Conservation (phyloP, 805 yeast species). For the Monosporozyma aquatica region DNA sequence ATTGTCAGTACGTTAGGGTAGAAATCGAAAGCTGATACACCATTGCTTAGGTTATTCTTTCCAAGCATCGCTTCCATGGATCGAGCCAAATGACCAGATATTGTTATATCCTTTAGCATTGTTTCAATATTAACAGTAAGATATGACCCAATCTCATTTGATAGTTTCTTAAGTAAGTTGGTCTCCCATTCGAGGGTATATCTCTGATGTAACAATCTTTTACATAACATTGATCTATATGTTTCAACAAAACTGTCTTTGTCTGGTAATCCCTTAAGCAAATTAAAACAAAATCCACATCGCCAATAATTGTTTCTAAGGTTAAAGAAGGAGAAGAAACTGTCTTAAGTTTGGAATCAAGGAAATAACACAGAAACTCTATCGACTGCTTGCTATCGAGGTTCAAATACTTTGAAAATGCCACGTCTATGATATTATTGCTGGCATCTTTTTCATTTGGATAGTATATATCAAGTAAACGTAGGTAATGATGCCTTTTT, state of each 20-base stretch:
- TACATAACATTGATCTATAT: conserved; percentile 80
- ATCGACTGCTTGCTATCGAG: conserved; percentile 33
- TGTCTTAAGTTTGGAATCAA: conserved; percentile 49
- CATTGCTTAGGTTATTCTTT: conserved; percentile 1
- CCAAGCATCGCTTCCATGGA: conserved; percentile 3
- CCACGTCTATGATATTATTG: conserved; percentile 32
- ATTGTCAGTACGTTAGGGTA: conserved; percentile 47
- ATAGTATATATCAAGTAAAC: conserved; percentile 22
- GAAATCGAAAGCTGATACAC: not conserved
- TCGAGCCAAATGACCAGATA: conserved; percentile 37
- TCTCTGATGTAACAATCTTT: conserved; percentile 50
- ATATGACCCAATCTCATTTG: conserved; percentile 70
- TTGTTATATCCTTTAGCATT: conserved; percentile 73
- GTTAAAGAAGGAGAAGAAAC: conserved; percentile 21
- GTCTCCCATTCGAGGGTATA: conserved; percentile 57
- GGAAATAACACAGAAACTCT: conserved; percentile 47
- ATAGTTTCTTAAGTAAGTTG: conserved; percentile 52
- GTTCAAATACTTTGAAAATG: conserved; percentile 57
- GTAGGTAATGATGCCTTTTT: conserved; percentile 43
- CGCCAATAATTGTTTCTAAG: conserved; percentile 21
- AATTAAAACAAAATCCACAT: conserved; percentile 48
- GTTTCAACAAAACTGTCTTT: conserved; percentile 80
- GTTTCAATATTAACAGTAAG: conserved; percentile 74
- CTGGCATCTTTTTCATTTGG: conserved; percentile 20
- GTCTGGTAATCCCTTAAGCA: conserved; percentile 64